These are phyloP conservation scores for Hordeum marinum DNA, from an alignment of 176 grass and related monocot genomes.

Conservation along the genomic window DNA sequence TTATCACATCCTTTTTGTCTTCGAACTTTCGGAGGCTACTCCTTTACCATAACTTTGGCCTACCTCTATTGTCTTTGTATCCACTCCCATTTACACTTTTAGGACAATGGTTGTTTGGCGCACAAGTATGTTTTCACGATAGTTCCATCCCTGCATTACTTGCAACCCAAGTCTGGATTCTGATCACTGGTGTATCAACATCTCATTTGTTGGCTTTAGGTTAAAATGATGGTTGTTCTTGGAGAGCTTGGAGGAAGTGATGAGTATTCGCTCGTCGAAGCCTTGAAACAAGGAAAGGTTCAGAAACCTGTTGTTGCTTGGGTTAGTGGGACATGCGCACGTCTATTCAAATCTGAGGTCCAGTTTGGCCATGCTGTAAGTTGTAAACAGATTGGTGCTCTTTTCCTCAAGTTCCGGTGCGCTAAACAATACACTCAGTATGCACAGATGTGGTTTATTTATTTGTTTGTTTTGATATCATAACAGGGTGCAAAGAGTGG, in stretches of 20 bases:
- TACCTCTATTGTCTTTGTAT: background rate
- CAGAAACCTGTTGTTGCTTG: constrained; percentile 98
- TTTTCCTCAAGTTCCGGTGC: background rate
- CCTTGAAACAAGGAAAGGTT: constrained; percentile 94
- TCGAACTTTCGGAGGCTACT: background rate
- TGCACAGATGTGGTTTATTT: background rate
- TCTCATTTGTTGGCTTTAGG: constrained; percentile 43
- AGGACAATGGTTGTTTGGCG: background rate
- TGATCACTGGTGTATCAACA: constrained; percentile 18
- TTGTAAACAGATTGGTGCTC: constrained; percentile 1
- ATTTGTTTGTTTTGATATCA: constrained; percentile 24
- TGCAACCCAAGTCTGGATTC: background rate
- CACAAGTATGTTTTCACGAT: constrained; percentile 11
- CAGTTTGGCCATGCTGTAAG: constrained; percentile 99
- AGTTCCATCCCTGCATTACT: background rate
- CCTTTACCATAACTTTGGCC: background rate
- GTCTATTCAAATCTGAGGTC: constrained; percentile 97
- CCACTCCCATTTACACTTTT: background rate
- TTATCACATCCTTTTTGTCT: background rate
- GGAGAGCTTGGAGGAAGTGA: constrained; percentile 95
- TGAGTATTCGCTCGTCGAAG: constrained; percentile 95
- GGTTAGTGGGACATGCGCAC: constrained; percentile 96
- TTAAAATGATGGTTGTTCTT: constrained; percentile 99
- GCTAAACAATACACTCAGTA: constrained; percentile 8
- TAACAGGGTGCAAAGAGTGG: constrained; percentile 94